These are phyloP conservation scores for Lathyrus oleraceus DNA, from an alignment of 306 rosid species.

Conservation along the genomic window DNA sequence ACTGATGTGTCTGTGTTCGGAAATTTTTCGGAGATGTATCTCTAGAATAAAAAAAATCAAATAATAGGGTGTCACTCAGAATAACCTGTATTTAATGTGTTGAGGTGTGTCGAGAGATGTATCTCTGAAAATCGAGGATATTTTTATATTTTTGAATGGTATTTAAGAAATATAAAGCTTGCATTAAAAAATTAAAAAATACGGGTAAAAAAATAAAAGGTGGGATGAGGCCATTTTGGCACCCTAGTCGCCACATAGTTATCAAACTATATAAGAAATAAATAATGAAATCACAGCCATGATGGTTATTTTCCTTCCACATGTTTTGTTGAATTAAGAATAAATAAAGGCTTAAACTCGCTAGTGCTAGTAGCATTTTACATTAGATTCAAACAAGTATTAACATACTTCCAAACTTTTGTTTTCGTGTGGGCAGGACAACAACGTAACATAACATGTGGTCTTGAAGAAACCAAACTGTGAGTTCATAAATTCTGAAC, in stretches of 20 bases:
- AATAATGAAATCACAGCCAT: neutral
- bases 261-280: neutral
- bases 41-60: too few relatives aligned
- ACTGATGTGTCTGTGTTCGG: too few relatives aligned
- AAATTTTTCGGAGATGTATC: too few relatives aligned
- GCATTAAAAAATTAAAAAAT: too few relatives aligned
- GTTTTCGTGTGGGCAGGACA: slow-evolving; percentile 20
- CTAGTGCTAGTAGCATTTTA: neutral
- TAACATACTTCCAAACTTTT: slow-evolving; percentile 14
- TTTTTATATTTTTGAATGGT: too few relatives aligned
- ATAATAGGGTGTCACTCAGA: too few relatives aligned
- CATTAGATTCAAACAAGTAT: neutral
- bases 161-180: too few relatives aligned
- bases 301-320: slow-evolving; percentile 3
- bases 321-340: neutral
- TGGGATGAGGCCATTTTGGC: too few relatives aligned
- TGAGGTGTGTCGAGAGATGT: too few relatives aligned
- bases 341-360: neutral
- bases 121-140: too few relatives aligned
- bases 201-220: too few relatives aligned
- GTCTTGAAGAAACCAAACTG: slow-evolving; percentile 34
- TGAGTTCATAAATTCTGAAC: neutral
- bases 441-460: slow-evolving; percentile 29
- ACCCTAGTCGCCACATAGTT: neutral
- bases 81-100: too few relatives aligned